Evolutionary conservation across 805 yeast species (phyloP), one percentile per base, ranked within the genome.

Genomic region (Metschnikowia peoriensis): DNA sequence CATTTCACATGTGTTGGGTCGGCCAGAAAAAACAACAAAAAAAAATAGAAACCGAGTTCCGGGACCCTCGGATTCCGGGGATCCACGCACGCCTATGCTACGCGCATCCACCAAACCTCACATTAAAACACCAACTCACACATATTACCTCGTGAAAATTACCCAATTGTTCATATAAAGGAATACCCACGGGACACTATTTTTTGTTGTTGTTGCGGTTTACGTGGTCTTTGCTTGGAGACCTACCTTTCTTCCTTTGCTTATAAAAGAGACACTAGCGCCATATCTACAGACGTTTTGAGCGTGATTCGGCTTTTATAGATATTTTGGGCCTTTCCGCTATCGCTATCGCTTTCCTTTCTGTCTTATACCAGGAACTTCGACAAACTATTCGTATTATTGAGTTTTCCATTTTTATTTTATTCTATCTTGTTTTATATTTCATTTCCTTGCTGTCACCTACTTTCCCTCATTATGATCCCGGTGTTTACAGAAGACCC

Each of bases 401-500:
- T 35, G 28, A 35, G 40, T 9, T 34, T 32, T 9, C 4, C 41
- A 14, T 15, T 22, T 4, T 22, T 4, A 22, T 22, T 22, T 22
- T 22, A 22, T 22, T 22, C 4, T 22, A n/a, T n/a, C n/a, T n/a
- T n/a, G n/a, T n/a, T n/a, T n/a, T n/a, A n/a, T 15, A 40, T 11
- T 16, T 11, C 12, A 6, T 14, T 27, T 15, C 27, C 28, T n/a
- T n/a, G n/a, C 45, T 16, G 7, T 8, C 15, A 22, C 27, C 32
- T 12, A 17, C 29, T 27, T 22, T 22, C 12, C 43, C 4, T 22
- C 6, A 28, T 6, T 41, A 48, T 51, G 44, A 43, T 66, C 22
- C 75, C 75, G 7, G 64, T 63, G 9, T 59, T 57, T 47, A 52
- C 55, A 16, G 60, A 68, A 4, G 86, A 81, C 64, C 76, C 79